Evolutionary conservation across 192 early-diverging fungal species (phyloP), one percentile per base, ranked within the genome.

Genomic region (Cetraspora pellucida): DNA sequence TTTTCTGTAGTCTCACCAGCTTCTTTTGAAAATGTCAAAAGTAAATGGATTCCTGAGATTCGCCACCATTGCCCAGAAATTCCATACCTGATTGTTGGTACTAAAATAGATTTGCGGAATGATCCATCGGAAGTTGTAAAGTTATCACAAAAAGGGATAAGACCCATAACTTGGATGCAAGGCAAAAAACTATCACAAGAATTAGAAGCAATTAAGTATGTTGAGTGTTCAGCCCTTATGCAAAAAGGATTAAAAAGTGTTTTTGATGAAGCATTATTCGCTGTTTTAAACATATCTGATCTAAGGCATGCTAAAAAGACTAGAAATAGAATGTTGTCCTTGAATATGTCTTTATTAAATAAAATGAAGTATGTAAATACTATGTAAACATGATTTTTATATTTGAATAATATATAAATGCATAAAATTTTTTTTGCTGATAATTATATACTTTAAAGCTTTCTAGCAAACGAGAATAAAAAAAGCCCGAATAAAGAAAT

Each of bases 31-130:
- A 98, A 98, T 87, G 95, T 96, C 11, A 91, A 93, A 77, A 94
- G 96, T 81, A 98, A 98, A 81, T 98, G 95, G 96, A 90, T 96
- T 81, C 95, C 95, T 17, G 96, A 98, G 86, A 94, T 97, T 50
- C 93, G 93, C 72, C 96, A 98, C 79, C 95, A 97, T 82, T 97
- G 95, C 86, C 96, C 96, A 10, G 95, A 94, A 58, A 95, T 98
- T 28, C 94, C 96, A 60, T 97, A 94, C 80, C 81, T 98, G 80
- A 91, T 98, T 85, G 96, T 98, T 30, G 96, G 96, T 28, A 96
- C 96, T 1, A 85, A 89, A 49, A 85, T 95, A 59, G 96, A 98
- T 93, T 87, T 95, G 81, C 89, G 95, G 31, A 93, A 95, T 69
- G 95, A 96, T 83, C 80, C 87, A n/a, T 84, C 83, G 8, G 88